A percentile compares a stretch with the other conserved stretches of the same genome.
Conservation (phyloP, 179 eudicot genomes). For the Pouteria campechiana region DNA sequence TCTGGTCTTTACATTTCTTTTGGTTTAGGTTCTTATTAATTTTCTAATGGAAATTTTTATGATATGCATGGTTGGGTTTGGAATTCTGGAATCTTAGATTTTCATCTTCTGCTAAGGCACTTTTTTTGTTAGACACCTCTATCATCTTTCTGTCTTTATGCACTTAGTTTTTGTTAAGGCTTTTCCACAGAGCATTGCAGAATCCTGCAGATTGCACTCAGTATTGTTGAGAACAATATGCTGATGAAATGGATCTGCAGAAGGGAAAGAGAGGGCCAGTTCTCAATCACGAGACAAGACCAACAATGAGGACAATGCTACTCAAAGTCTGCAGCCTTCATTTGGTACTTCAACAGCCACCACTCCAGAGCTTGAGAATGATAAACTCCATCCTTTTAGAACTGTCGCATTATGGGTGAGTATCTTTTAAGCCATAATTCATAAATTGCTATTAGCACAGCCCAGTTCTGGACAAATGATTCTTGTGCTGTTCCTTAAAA, state of each 20-base stretch:
- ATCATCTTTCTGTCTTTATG: too few relatives aligned
- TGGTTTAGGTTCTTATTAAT: too few relatives aligned
- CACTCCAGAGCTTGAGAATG: constrained; percentile 18
- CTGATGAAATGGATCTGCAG: constrained; percentile 28
- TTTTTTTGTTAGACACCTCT: too few relatives aligned
- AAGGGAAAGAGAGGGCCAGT: constrained; percentile 15
- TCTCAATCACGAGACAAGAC: constrained; percentile 18
- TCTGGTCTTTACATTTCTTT: too few relatives aligned
- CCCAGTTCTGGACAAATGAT: background rate
- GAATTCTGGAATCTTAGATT: too few relatives aligned
- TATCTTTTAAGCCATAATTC: constrained; percentile 1
- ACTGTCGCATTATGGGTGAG: constrained; percentile 80
- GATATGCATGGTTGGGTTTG: too few relatives aligned
- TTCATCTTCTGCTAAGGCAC: too few relatives aligned
- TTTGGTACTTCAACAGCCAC: constrained; percentile 18
- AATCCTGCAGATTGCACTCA: background rate
- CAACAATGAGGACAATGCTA: constrained; percentile 15
- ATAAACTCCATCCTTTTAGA: constrained; percentile 38
- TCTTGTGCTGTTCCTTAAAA: constrained; percentile 1
- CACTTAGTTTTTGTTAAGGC: too few relatives aligned
- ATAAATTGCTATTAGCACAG: background rate
- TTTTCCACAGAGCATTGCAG: too few relatives aligned
- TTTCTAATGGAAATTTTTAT: too few relatives aligned
- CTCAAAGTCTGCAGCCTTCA: constrained; percentile 13
- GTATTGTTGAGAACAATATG: constrained; percentile 5